Percentiles rank a stretch among this genome's conserved stretches.
phyloP scores from a whole-genome alignment of 257 asterid genomes.

The Nicotiana undulata region DNA sequence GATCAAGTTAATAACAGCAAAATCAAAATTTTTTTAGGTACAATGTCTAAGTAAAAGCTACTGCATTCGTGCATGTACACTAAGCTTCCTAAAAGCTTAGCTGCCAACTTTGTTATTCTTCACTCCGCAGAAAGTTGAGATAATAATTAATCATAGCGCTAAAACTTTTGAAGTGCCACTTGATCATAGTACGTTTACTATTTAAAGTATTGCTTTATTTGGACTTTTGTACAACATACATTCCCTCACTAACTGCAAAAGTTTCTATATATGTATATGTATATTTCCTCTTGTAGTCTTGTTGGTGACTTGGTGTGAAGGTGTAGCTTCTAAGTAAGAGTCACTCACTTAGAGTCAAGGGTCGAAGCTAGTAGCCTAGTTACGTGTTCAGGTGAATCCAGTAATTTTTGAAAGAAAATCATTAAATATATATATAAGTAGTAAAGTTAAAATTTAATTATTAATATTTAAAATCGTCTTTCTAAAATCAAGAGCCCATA shows the following conservation, averaged over 20 bases:
- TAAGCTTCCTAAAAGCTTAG: slow-evolving; percentile 20
- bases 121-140: slow-evolving; percentile 16
- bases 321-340: not conserved
- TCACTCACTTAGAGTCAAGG: too few species aligned
- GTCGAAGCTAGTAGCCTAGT: too few species aligned
- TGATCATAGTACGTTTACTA: not conserved
- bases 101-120: slow-evolving; percentile 11
- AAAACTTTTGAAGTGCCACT: slow-evolving; percentile 3
- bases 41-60: too few species aligned
- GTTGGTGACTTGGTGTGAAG: not conserved
- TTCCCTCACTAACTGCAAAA: not conserved
- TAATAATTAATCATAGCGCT: not conserved
- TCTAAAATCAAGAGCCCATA: too few species aligned
- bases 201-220: not conserved
- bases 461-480: too few species aligned
- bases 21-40: too few species aligned
- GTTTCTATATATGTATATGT: not conserved
- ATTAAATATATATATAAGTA: too few species aligned
- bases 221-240: not conserved
- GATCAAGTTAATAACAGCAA: too few species aligned
- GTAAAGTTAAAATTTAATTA: too few species aligned
- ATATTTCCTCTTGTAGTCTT: not conserved
- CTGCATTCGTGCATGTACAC: not conserved
- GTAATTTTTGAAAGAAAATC: too few species aligned
- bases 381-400: too few species aligned